These are phyloP conservation scores for Pachysandra terminalis DNA, from an alignment of 164 flowering plant genomes.

Conservation along the genomic window DNA sequence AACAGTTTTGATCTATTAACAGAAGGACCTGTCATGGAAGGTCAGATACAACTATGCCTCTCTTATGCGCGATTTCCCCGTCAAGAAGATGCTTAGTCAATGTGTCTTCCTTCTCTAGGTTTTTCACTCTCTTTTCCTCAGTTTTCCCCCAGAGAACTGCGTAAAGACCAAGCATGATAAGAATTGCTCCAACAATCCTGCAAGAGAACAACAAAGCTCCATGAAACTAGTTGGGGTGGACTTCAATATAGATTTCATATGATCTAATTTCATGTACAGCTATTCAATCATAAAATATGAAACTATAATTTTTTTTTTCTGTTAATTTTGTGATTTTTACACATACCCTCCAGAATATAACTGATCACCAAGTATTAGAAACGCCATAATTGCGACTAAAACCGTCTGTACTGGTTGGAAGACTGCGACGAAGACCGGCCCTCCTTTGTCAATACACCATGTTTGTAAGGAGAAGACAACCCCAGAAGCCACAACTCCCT, in stretches of 20 bases:
- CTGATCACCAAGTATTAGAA: constrained; percentile 65
- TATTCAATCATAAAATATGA: no score
- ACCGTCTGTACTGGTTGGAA: constrained; percentile 76
- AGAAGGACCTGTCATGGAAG: constrained; percentile 23
- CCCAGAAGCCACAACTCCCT: constrained; percentile 83
- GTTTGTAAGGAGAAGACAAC: constrained; percentile 63
- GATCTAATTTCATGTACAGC: no score
- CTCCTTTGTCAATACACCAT: constrained; percentile 82
- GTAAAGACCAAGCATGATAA: constrained; percentile 64
- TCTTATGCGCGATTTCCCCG: constrained; percentile 19
- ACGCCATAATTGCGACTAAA: constrained; percentile 71
- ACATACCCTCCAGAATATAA: constrained; percentile 71
- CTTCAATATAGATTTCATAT: no score
- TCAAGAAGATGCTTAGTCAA: constrained; percentile 44
- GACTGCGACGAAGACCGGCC: constrained; percentile 71
- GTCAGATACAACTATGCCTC: constrained; percentile 19
- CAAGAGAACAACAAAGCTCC: constrained; percentile 4
- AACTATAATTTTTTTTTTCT: no score
- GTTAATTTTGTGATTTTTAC: not conserved
- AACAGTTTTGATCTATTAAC: not conserved
- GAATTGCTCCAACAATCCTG: constrained; percentile 62
- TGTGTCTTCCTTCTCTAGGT: constrained; percentile 31
- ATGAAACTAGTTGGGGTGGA: not conserved
- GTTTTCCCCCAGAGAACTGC: constrained; percentile 73
- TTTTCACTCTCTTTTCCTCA: constrained; percentile 42